Percentiles rank a stretch among this genome's conserved stretches.
These are phyloP conservation scores for Rhodotorula sp. DNA, from an alignment of 1,284 basidiomycete species.

Conservation along the genomic window DNA sequence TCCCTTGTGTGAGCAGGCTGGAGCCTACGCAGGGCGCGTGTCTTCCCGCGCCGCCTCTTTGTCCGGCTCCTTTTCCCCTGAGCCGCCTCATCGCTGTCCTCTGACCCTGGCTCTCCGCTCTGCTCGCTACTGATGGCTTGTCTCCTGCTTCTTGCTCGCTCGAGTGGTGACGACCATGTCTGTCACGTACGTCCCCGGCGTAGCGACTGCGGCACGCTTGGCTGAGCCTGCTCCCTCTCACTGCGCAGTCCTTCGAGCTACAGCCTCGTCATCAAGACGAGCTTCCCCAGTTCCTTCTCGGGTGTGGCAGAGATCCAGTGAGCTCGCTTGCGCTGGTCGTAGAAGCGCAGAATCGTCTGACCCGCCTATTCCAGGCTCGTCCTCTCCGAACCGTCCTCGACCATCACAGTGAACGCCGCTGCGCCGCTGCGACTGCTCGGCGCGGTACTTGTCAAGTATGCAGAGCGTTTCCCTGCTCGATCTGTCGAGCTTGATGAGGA, in stretches of 20 bases:
- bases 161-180: background rate
- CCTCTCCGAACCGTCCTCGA: conserved; percentile 63
- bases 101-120: background rate
- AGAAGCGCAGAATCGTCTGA: background rate
- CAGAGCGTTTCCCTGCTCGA: conserved; percentile 47
- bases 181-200: background rate
- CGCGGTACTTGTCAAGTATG: conserved; percentile 65
- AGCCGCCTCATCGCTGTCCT: background rate
- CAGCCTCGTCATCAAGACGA: conserved; percentile 76
- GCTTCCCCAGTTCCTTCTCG: conserved; percentile 73
- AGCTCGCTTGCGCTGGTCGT: conserved; percentile 17
- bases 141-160: background rate
- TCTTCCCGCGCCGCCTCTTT: background rate
- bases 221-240: background rate
- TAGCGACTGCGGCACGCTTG: background rate
- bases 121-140: background rate
- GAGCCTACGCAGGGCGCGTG: background rate
- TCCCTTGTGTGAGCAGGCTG: background rate
- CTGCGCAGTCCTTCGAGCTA: conserved; percentile 59
- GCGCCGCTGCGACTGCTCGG: conserved; percentile 66
- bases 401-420: conserved; percentile 63
- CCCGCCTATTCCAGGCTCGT: conserved; percentile 60
- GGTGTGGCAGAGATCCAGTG: conserved; percentile 76
- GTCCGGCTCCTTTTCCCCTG: background rate
- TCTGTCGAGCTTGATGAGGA: conserved; percentile 49